Percentiles rank a stretch among this genome's conserved stretches.
Conservation (phyloP, 345 rosid genomes). For the Conringia planisiliqua region DNA sequence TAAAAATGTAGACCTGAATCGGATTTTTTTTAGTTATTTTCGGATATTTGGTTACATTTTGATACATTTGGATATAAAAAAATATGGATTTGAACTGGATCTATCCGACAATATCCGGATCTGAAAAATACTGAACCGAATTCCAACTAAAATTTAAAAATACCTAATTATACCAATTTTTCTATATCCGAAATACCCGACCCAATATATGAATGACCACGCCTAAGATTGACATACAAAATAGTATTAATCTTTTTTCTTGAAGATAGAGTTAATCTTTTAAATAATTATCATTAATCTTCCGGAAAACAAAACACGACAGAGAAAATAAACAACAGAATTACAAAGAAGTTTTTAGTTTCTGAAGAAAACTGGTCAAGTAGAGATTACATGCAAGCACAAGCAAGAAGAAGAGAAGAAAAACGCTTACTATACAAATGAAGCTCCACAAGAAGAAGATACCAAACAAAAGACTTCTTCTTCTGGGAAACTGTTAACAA, state of each 20-base stretch:
- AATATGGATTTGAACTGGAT: no score
- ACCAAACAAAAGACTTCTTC: constrained; percentile 24
- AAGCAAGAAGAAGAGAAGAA: background rate
- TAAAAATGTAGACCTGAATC: no score
- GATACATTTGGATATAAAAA: no score
- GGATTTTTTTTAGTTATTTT: no score
- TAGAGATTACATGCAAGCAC: constrained; percentile 16
- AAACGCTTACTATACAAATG: constrained; percentile 24
- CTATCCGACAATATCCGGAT: no score
- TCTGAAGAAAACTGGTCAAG: constrained; percentile 6
- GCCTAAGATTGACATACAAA: background rate
- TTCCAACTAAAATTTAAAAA: no score
- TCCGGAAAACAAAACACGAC: background rate
- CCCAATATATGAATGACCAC: no score
- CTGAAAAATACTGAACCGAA: no score
- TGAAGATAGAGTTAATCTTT: background rate
- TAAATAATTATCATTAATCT: background rate
- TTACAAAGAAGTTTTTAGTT: constrained; percentile 1
- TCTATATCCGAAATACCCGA: no score
- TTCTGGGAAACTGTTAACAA: constrained; percentile 25
- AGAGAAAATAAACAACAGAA: background rate
- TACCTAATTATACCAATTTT: no score
- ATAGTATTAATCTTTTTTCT: background rate
- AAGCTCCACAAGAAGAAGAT: constrained; percentile 34
- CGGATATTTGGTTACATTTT: no score